phyloP scores from a whole-genome alignment of 2,329 filamentous ascomycete genomes.

The Aspergillus terreus region DNA sequence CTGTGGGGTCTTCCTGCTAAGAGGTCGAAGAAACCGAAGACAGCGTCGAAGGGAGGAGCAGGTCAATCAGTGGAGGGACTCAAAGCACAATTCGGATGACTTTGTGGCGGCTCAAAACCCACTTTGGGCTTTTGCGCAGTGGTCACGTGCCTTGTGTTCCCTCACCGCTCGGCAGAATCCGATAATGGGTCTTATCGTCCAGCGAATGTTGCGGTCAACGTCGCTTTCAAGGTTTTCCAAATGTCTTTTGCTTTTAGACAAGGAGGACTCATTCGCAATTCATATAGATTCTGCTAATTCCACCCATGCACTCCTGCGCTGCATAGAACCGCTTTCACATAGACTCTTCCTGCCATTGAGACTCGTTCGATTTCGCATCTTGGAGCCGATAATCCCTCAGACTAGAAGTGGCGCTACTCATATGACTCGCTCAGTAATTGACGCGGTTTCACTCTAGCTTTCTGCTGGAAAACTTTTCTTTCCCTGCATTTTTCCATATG shows the following conservation, averaged over 20 bases:
- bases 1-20: slow-evolving; percentile 8
- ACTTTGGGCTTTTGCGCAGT: slow-evolving; percentile 23
- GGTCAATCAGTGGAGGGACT: slow-evolving; percentile 14
- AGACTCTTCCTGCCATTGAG: too few species aligned
- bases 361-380: too few species aligned
- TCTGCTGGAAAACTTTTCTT: too few species aligned
- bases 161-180: slow-evolving; percentile 17
- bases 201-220: neutral
- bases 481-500: too few species aligned
- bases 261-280: neutral
- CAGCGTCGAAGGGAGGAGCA: neutral
- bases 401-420: too few species aligned
- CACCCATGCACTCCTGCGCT: too few species aligned
- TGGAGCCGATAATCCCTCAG: too few species aligned
- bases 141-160: neutral
- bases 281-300: too few species aligned
- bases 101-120: slow-evolving; percentile 40
- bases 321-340: too few species aligned
- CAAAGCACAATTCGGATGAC: slow-evolving; percentile 32
- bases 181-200: slow-evolving; percentile 5
- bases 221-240: neutral
- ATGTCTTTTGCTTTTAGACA: neutral
- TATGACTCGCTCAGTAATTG: too few species aligned
- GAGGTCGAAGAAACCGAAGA: slow-evolving; percentile 11
- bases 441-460: too few species aligned